Evolutionary conservation across 148 eudicot species (phyloP).

Genomic region (Persicaria tinctoria): DNA sequence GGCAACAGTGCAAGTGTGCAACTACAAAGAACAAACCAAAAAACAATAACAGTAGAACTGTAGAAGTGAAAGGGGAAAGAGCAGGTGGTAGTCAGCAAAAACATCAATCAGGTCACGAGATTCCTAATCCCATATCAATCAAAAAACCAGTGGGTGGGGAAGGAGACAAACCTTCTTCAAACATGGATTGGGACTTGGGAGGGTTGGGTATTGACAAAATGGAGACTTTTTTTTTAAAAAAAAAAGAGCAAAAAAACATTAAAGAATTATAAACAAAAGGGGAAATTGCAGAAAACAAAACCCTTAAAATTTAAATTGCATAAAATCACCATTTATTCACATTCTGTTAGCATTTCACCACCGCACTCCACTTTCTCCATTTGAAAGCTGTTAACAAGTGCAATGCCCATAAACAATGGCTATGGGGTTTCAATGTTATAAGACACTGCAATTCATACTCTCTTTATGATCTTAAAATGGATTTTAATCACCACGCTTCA

Average conservation of each 20-base stretch:
- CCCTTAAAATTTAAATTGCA: too few species aligned
- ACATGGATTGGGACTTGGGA: background rate
- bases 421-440: too few species aligned
- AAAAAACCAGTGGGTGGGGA: background rate
- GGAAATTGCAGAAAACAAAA: background rate
- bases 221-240: background rate
- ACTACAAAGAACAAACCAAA: background rate
- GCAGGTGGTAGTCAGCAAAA: slow-evolving; percentile 1
- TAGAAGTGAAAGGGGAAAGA: background rate
- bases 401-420: too few species aligned
- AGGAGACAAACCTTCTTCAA: background rate
- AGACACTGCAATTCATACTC: too few species aligned
- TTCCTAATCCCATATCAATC: slow-evolving; percentile 8
- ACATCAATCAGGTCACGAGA: slow-evolving; percentile 3
- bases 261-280: background rate
- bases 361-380: too few species aligned
- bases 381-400: too few species aligned
- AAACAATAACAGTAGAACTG: background rate
- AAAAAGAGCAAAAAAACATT: background rate
- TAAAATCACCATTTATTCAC: too few species aligned
- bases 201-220: background rate
- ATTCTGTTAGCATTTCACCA: too few species aligned
- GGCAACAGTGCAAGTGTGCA: background rate
- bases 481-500: too few species aligned
- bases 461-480: too few species aligned